phyloP scores from a whole-genome alignment of 345 rosid genomes.

The Cardiospermum halicacabum region DNA sequence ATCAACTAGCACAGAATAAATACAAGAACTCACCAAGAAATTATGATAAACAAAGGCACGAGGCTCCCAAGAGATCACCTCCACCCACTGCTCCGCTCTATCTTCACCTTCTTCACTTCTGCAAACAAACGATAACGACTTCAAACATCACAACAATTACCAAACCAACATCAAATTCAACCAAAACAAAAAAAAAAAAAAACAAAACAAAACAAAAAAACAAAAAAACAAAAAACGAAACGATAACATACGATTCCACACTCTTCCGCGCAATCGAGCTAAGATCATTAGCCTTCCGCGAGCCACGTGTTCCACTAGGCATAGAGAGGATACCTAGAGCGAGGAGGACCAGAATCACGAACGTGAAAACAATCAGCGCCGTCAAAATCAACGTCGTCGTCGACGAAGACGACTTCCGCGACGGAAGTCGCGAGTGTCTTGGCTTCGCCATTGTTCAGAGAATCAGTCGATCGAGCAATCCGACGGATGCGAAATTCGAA shows the following conservation, averaged over 20 bases:
- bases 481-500: background rate
- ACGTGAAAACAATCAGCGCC: conserved; percentile 50
- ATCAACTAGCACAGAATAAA: too few species aligned
- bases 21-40: conserved; percentile 59
- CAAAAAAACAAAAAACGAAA: background rate
- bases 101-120: conserved; percentile 45
- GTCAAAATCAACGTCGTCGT: conserved; percentile 48
- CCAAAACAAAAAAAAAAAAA: background rate
- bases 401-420: conserved; percentile 53
- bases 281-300: conserved; percentile 66
- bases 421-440: conserved; percentile 50
- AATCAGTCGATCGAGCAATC: background rate
- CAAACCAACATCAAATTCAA: conserved; percentile 13
- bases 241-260: conserved; percentile 28
- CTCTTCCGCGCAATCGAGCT: conserved; percentile 52
- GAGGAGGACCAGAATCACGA: conserved; percentile 65
- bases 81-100: conserved; percentile 67
- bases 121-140: conserved; percentile 1
- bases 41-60: conserved; percentile 80
- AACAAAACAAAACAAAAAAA: conserved; percentile 9
- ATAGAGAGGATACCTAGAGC: conserved; percentile 66
- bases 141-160: background rate
- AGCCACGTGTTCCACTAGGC: conserved; percentile 47
- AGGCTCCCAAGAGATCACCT: conserved; percentile 94
- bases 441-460: conserved; percentile 45